These are phyloP conservation scores for Plasmodium gallinaceum DNA, from an alignment of 169 alveolate species.

Conservation along the genomic window DNA sequence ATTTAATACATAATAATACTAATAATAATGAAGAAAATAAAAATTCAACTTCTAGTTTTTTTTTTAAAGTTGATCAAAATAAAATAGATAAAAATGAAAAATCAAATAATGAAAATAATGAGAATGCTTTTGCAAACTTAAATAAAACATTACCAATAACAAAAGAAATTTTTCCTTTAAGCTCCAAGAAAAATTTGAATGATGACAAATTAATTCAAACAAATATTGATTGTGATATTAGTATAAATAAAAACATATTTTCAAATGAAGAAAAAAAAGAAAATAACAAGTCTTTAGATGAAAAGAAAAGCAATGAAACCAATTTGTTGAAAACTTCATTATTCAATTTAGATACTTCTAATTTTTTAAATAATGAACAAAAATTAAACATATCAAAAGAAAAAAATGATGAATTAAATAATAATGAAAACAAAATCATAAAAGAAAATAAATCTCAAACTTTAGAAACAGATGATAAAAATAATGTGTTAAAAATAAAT, in stretches of 20 bases:
- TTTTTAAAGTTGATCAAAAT: not conserved
- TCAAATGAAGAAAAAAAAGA: constrained; percentile 9
- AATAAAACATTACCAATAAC: not conserved
- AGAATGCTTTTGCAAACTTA: not conserved
- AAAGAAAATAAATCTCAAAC: constrained; percentile 1
- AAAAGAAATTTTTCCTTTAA: constrained; percentile 5
- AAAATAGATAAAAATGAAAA: constrained; percentile 3
- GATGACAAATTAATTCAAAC: constrained; percentile 6
- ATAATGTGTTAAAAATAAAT: constrained; percentile 1
- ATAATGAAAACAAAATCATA: not conserved
- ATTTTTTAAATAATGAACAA: not conserved
- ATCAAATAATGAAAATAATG: not conserved
- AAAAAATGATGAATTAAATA: not conserved
- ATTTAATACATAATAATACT: constrained; percentile 1
- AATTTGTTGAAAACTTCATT: constrained; percentile 16
- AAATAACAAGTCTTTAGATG: constrained; percentile 12
- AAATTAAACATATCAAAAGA: not conserved
- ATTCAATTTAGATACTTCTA: constrained; percentile 36
- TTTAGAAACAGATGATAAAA: constrained; percentile 10
- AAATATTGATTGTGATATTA: not conserved
- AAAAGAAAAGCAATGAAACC: constrained; percentile 41
- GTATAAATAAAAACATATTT: not conserved
- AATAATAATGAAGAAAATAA: not conserved
- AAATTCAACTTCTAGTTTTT: not conserved
- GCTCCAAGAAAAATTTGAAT: constrained; percentile 11